These are phyloP conservation scores for Globisporangium polare DNA, from an alignment of 352 stramenopile genomes.

Conservation along the genomic window DNA sequence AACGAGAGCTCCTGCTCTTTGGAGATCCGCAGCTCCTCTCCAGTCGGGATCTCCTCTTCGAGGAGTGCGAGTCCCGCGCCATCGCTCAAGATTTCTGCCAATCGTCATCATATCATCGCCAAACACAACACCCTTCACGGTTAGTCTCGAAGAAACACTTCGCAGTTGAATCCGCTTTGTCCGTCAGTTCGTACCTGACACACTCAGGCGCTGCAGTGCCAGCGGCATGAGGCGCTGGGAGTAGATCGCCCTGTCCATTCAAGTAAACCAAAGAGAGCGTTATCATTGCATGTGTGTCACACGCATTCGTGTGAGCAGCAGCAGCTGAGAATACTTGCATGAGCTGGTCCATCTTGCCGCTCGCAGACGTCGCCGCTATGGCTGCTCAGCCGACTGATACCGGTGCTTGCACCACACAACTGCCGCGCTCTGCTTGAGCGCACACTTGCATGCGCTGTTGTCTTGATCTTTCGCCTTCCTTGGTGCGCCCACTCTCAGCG, in stretches of 20 bases:
- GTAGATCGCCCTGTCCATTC: slow-evolving; percentile 28
- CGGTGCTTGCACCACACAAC: too few relatives aligned
- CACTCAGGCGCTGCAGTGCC: slow-evolving; percentile 42
- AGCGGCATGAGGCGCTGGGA: slow-evolving; percentile 38
- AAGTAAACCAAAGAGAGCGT: background rate
- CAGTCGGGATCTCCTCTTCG: slow-evolving; percentile 22
- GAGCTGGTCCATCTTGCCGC: slow-evolving; percentile 47
- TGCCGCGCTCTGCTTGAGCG: too few relatives aligned
- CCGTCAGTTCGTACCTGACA: slow-evolving; percentile 28
- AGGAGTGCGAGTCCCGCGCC: slow-evolving; percentile 24
- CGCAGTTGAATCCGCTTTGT: background rate
- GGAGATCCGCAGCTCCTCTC: slow-evolving; percentile 31
- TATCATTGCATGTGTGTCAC: background rate
- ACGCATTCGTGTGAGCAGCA: background rate
- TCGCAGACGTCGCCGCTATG: slow-evolving; percentile 38
- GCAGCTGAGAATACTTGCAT: slow-evolving; percentile 30
- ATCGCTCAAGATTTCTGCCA: slow-evolving; percentile 54
- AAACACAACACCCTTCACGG: too few relatives aligned
- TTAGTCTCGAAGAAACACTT: background rate
- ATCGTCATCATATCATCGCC: too few relatives aligned
- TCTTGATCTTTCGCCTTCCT: too few relatives aligned
- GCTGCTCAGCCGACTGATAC: background rate
- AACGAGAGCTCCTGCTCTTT: slow-evolving; percentile 39
- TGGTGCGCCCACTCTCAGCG: too few relatives aligned
- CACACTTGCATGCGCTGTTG: background rate